Conservation (phyloP, 805 yeast species). For the Myxozyma neotropica region DNA sequence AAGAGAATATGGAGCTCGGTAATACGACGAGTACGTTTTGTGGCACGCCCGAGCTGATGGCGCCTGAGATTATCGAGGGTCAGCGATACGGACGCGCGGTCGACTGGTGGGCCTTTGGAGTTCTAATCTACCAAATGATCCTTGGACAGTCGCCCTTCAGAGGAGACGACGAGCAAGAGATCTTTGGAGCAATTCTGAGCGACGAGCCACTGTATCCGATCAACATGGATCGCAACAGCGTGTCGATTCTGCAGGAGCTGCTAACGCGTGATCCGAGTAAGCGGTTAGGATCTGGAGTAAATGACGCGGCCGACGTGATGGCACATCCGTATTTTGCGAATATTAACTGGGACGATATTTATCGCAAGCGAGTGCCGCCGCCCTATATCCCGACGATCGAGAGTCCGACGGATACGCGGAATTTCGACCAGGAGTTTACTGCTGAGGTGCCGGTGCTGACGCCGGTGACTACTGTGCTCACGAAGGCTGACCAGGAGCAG, state of each 20-base stretch:
- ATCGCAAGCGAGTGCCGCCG: conserved; percentile 70
- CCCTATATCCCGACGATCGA: conserved; percentile 88
- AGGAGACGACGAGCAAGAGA: conserved; percentile 96
- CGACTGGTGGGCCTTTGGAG: conserved; percentile 99
- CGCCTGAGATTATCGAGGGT: conserved; percentile 94
- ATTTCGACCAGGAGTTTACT: conserved; percentile 88
- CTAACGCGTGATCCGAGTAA: conserved; percentile 83
- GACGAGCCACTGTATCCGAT: conserved; percentile 97
- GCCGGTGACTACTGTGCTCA: conserved; percentile 85
- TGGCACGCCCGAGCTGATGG: conserved; percentile 99
- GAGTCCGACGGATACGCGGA: conserved; percentile 86
- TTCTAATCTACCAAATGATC: conserved; percentile 91
- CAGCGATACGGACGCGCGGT: conserved; percentile 92
- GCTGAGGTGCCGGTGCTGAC: conserved; percentile 48
- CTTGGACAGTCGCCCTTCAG: conserved; percentile 95
- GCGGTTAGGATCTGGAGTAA: conserved; percentile 83
- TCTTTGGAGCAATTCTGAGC: conserved; percentile 91
- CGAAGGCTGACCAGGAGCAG: conserved; percentile 89
- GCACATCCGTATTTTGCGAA: conserved; percentile 91
- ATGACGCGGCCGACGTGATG: conserved; percentile 93
- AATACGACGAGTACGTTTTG: conserved; percentile 91
- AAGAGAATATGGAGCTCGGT: conserved; percentile 86
- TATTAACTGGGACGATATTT: conserved; percentile 85
- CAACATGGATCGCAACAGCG: conserved; percentile 96
- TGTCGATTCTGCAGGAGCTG: conserved; percentile 86